Percentiles rank a stretch among this genome's conserved stretches.
Evolutionary conservation across 164 flowering plant genomes (phyloP).

Genomic region (Stephania yunnanensis): DNA sequence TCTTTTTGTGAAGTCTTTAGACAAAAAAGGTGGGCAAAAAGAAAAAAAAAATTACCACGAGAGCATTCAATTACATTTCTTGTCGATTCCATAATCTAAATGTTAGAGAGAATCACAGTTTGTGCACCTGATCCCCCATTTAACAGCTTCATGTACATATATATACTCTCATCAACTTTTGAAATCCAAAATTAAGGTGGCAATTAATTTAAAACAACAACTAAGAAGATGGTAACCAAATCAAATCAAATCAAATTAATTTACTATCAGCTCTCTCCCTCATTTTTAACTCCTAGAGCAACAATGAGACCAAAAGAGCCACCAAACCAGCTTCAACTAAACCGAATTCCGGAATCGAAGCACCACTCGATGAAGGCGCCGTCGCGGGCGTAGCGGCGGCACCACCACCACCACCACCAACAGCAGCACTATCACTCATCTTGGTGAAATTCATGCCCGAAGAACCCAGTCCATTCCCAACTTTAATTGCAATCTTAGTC

Average conservation of each 20-base stretch:
- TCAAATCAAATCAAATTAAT: not conserved
- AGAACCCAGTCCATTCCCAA: slow-evolving; percentile 21
- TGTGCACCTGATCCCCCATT: too few relatives aligned
- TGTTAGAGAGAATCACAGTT: not conserved
- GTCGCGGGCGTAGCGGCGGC: not conserved
- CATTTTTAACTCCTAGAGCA: slow-evolving; percentile 3
- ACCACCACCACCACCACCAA: not conserved
- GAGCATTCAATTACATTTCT: not conserved
- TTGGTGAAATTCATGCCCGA: slow-evolving; percentile 10
- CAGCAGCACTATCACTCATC: not conserved
- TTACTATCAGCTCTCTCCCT: not conserved
- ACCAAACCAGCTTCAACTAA: slow-evolving; percentile 9
- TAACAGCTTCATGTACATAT: not conserved
- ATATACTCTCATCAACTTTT: not conserved
- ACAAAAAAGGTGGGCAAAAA: too few relatives aligned
- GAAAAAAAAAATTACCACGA: not conserved
- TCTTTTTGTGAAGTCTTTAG: too few relatives aligned
- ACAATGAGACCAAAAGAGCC: slow-evolving; percentile 11
- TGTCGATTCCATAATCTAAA: not conserved
- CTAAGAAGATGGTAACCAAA: not conserved
- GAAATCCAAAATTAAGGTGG: not conserved
- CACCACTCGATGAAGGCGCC: slow-evolving; percentile 5
- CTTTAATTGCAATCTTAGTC: slow-evolving; percentile 37
- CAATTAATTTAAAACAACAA: too few relatives aligned
- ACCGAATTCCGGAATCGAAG: slow-evolving; percentile 1